These are phyloP conservation scores for Euphrasia arctica DNA, from an alignment of 305 asterid species.

Conservation along the genomic window DNA sequence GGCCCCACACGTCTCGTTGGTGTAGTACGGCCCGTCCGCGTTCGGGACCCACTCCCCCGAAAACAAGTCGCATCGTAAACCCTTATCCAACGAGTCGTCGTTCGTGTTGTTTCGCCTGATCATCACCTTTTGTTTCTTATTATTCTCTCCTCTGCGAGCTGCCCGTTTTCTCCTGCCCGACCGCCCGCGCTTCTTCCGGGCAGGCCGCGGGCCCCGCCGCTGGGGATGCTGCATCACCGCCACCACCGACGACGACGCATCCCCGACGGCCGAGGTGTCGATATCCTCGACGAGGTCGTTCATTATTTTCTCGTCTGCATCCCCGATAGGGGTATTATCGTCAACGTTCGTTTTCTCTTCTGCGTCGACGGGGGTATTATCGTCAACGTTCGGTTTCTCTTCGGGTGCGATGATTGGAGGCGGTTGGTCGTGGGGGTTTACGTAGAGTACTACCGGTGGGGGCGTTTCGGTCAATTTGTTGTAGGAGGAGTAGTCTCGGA, in stretches of 20 bases:
- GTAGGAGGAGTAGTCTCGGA: constrained; percentile 32
- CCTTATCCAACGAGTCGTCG: background rate
- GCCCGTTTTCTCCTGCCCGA: constrained; percentile 13
- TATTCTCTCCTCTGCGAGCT: background rate
- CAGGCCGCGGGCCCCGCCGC: background rate
- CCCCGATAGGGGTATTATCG: constrained; percentile 17
- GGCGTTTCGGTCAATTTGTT: constrained; percentile 28
- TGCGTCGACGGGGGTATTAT: no score
- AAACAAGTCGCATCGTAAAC: constrained; percentile 54
- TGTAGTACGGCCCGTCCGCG: constrained; percentile 62
- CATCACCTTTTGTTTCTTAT: background rate
- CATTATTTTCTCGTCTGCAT: constrained; percentile 4
- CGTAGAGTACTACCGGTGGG: constrained; percentile 2
- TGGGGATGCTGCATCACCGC: constrained; percentile 15
- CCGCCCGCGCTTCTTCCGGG: constrained; percentile 21
- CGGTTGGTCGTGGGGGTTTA: constrained; percentile 23
- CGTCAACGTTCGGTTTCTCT: background rate
- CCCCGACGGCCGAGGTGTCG: background rate
- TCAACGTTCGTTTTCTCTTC: background rate
- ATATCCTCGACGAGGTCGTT: no score
- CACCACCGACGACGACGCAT: constrained; percentile 6
- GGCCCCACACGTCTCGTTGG: constrained; percentile 57
- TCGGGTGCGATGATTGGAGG: constrained; percentile 2
- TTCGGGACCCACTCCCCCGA: constrained; percentile 79
- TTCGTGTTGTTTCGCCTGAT: background rate